phyloP scores from a whole-genome alignment of 2,329 filamentous ascomycete genomes.

The Talaromyces verruculosus region DNA sequence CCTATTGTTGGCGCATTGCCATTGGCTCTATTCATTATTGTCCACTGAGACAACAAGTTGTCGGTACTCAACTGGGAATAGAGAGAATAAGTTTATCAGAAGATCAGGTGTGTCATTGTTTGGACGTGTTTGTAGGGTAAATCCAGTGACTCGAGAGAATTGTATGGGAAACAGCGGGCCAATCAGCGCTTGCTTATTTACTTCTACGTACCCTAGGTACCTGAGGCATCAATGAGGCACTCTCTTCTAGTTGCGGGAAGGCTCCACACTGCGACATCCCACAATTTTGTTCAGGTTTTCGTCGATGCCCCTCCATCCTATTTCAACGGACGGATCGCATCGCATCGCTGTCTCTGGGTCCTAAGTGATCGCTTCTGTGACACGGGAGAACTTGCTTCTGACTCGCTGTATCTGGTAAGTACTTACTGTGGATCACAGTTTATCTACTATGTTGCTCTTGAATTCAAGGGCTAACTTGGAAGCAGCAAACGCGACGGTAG shows the following conservation, averaged over 20 bases:
- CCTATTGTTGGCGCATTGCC: background rate
- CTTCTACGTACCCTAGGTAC: slow-evolving; percentile 1
- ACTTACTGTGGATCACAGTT: background rate
- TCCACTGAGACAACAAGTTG: background rate
- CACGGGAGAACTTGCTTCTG: background rate
- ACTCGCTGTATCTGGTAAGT: background rate
- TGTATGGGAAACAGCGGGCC: background rate
- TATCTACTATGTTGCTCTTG: background rate
- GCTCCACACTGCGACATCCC: slow-evolving; percentile 22
- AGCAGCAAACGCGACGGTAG: slow-evolving; percentile 11
- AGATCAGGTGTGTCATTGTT: background rate
- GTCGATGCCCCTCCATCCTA: slow-evolving; percentile 18
- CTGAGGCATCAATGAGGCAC: slow-evolving; percentile 16
- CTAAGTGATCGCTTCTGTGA: slow-evolving; percentile 1
- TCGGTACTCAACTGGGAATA: background rate
- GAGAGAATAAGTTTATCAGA: background rate
- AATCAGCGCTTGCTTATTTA: slow-evolving; percentile 15
- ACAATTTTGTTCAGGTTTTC: slow-evolving; percentile 22
- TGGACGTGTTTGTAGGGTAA: background rate
- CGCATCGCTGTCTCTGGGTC: slow-evolving; percentile 9
- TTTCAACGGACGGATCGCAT: background rate
- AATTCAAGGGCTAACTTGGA: background rate
- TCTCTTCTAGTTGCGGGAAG: slow-evolving; percentile 7
- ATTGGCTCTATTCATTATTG: slow-evolving; percentile 11
- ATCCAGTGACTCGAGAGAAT: background rate